Evolutionary conservation across 805 yeast species (phyloP), one percentile per base, ranked within the genome.

Genomic region (Schwanniomyces sp.): DNA sequence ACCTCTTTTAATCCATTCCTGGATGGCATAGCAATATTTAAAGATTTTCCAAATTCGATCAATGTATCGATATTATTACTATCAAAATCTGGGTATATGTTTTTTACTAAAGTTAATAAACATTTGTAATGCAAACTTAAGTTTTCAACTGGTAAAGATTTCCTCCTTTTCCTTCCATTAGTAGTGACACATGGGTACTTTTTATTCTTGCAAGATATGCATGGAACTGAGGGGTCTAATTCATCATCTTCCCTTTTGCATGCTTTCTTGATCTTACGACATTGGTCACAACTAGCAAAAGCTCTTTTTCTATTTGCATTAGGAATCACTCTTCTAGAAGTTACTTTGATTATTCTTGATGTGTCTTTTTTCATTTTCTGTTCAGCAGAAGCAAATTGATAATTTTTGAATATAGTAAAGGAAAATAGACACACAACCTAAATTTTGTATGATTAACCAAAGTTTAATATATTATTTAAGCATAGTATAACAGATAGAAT

Each of bases 31-130:
- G 61, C 59, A 21, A 71, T 50, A 27, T 63, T 62, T 29, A 63
- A 55, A 2, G 63, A 57, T 27, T 53, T 56, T 0, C 76, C 78
- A 16, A 72, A 50, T 25, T 67, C 70, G 14, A 70, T 64, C 36
- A 78, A 48, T 24, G 67, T 73, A 34, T 74, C 75, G 30, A 75
- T 68, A 46, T 67, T 73, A 51, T 72, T 69, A 25, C 70, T 63
- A 49, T 76, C 80, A 17, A 66, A 60, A 41, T 75, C 74, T 0
- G 80, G 81, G 48, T 72, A 74, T 4, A 76, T 54, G 0, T 76
- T 76, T 5, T 66, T 59, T 2, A 74, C 69, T 18, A 76, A 49
- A 12, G 68, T 59, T 28, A 69, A 41, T 7, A 76, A 57, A 39
- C 76, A 70, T 49, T 67, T 70, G 49, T 75, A 75, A 52, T 76